Base-by-base conservation (phyloP, 139 green algal genomes). In the Raphidocelis subcapitata region DNA sequence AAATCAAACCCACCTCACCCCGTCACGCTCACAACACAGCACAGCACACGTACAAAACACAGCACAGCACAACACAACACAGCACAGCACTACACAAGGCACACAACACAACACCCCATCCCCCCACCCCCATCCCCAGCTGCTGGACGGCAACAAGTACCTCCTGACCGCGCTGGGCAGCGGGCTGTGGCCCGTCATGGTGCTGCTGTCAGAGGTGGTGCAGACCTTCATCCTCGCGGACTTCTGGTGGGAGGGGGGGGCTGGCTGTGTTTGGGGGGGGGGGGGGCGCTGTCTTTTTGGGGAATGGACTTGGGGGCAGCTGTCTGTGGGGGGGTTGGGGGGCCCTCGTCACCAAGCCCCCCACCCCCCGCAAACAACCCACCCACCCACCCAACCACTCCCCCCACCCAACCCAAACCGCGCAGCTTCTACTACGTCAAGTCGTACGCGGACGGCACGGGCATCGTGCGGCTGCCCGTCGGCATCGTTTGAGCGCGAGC, bases 171-270 rank as follows among this genome's bases (percentile, higher is more conserved):
- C 94, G 24, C 84, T 98, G 51, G 94, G 96, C 54, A 89, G 67
- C 35, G 96, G 96, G 15, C 59, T 98, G 57, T 99, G 96, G 96
- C 96, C 96, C 0, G 69, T 93, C 54, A 96, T 99, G 92, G 96
- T 99, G 62, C 84, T 99, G 68, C 65, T 98, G 5, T 94, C 83
- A 1, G 96, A 99, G 78, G 82, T 99, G 14, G 96, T 99, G 69
- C 96, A 99, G 81, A 99, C 96, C 10, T 94, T 95, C 82, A 98
- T 99, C 85, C 82, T 98, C 54, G 94, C 94, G 3, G 96, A 98
- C 86, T 99, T 99, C 84, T 99, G 96, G 86, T 94, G 80, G 41
- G 83, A 12, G 15, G 12, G 35, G 49, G 29, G 12, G 33, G 14
- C 12, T 54, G 26, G 28, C 26, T 37, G 65, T 16, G 41, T 20